These are phyloP conservation scores for Chrysosporium keratinophilum DNA, from an alignment of 2,329 filamentous ascomycete genomes.

Conservation along the genomic window DNA sequence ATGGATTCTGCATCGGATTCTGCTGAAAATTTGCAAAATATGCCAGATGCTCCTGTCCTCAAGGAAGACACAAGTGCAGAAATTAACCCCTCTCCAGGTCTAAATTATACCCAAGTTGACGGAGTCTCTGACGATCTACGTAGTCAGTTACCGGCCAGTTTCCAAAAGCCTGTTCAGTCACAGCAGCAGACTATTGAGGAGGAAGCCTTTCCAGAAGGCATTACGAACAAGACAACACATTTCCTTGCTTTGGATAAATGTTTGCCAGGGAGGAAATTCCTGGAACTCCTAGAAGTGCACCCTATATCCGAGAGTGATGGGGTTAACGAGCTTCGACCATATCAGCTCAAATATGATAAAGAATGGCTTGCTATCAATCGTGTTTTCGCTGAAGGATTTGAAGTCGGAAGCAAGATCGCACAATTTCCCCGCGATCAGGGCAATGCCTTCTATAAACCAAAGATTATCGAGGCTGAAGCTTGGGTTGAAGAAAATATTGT, in stretches of 20 bases:
- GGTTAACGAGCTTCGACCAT: conserved; percentile 35
- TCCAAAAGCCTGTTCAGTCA: conserved; percentile 42
- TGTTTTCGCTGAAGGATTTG: conserved; percentile 58
- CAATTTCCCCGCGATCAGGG: conserved; percentile 52
- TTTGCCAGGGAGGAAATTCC: conserved; percentile 55
- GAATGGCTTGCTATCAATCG: conserved; percentile 95
- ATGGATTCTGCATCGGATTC: conserved; percentile 17
- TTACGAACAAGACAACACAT: conserved; percentile 66
- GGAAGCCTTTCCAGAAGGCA: conserved; percentile 57
- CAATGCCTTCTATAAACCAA: conserved; percentile 54
- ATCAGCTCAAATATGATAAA: conserved; percentile 67
- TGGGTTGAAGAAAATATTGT: conserved; percentile 78
- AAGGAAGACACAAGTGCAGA: not conserved
- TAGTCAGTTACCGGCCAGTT: conserved; percentile 65
- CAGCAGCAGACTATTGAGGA: conserved; percentile 39
- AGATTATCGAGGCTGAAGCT: conserved; percentile 58
- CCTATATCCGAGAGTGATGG: conserved; percentile 33
- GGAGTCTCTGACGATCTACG: conserved; percentile 55
- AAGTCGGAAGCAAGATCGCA: conserved; percentile 50
- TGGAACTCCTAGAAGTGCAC: conserved; percentile 62
- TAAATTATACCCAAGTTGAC: conserved; percentile 17
- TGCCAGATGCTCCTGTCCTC: not conserved
- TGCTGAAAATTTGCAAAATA: not conserved
- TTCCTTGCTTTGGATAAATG: conserved; percentile 94
- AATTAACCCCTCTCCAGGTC: not conserved